Percentiles rank a stretch among this genome's conserved stretches.
Evolutionary conservation across 805 yeast genomes (phyloP).

Genomic region (Debaryomyces maramus): DNA sequence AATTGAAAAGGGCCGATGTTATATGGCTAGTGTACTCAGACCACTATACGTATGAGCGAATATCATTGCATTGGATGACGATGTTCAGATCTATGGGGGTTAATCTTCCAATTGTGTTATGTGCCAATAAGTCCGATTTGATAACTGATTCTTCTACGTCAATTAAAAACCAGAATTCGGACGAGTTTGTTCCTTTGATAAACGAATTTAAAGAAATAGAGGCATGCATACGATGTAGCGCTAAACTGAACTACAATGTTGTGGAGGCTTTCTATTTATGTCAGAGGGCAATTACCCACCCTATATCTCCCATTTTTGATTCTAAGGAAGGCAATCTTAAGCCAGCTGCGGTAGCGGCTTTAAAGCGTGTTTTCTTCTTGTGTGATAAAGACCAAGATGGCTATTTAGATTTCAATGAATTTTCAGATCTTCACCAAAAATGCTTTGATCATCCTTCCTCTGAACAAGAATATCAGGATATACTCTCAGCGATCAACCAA

Average conservation of each 20-base stretch:
- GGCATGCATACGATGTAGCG: constrained; percentile 85
- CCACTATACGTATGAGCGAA: constrained; percentile 90
- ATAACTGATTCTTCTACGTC: constrained; percentile 45
- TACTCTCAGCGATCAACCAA: constrained; percentile 31
- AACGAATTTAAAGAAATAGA: constrained; percentile 94
- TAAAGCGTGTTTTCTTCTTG: constrained; percentile 77
- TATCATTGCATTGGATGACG: constrained; percentile 93
- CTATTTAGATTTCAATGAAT: constrained; percentile 66
- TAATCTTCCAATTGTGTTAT: constrained; percentile 86
- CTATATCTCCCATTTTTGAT: constrained; percentile 89
- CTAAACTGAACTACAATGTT: constrained; percentile 79
- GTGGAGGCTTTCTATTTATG: constrained; percentile 92
- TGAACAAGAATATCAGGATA: constrained; percentile 36
- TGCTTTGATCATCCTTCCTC: constrained; percentile 62
- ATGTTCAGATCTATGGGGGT: constrained; percentile 90
- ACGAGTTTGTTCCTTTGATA: constrained; percentile 81
- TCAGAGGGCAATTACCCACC: constrained; percentile 89
- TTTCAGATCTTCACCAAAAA: constrained; percentile 64
- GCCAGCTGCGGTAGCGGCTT: constrained; percentile 71
- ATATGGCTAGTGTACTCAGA: constrained; percentile 94
- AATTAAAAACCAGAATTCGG: constrained; percentile 49
- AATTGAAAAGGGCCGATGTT: constrained; percentile 82
- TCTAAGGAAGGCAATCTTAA: constrained; percentile 84
- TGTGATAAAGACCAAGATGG: constrained; percentile 94
- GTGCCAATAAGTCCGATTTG: constrained; percentile 77